Evolutionary conservation across 1,284 basidiomycete genomes (phyloP).

Genomic region (Athelia sp.): DNA sequence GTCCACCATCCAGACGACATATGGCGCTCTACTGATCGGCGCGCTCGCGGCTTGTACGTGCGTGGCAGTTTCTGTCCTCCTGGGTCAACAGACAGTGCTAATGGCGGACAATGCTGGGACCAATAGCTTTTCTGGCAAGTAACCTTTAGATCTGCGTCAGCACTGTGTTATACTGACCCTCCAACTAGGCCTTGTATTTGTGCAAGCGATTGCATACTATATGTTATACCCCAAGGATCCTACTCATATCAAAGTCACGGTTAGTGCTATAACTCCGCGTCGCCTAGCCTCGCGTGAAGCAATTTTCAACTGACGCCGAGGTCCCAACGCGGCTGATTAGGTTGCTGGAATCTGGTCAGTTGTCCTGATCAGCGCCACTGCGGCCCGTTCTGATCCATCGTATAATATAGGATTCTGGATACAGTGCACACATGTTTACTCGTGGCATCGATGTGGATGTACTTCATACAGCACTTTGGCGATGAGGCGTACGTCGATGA

Average conservation of each 20-base stretch:
- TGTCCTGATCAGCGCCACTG: not conserved
- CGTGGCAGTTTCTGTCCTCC: not conserved
- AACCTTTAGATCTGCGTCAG: not conserved
- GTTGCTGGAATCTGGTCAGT: slow-evolving; percentile 24
- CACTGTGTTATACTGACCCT: not conserved
- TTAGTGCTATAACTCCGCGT: slow-evolving; percentile 17
- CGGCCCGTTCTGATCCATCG: not conserved
- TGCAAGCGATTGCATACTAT: slow-evolving; percentile 38
- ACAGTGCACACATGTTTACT: slow-evolving; percentile 31
- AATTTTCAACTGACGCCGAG: not conserved
- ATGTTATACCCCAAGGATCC: slow-evolving; percentile 35
- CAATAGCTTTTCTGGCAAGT: slow-evolving; percentile 33
- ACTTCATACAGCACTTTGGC: slow-evolving; percentile 34
- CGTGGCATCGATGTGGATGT: slow-evolving; percentile 29
- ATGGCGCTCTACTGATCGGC: slow-evolving; percentile 39
- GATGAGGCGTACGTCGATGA: slow-evolving; percentile 22
- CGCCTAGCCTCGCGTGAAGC: not conserved
- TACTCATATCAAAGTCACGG: slow-evolving; percentile 26
- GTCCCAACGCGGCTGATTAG: too few relatives aligned
- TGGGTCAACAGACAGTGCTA: not conserved
- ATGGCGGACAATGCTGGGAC: not conserved
- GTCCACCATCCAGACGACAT: slow-evolving; percentile 23
- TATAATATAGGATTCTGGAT: slow-evolving; percentile 31
- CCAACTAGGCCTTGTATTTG: slow-evolving; percentile 23
- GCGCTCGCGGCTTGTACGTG: slow-evolving; percentile 35